Evolutionary conservation across 805 yeast genomes (phyloP).

Genomic region (Kluyveromyces starmeri): DNA sequence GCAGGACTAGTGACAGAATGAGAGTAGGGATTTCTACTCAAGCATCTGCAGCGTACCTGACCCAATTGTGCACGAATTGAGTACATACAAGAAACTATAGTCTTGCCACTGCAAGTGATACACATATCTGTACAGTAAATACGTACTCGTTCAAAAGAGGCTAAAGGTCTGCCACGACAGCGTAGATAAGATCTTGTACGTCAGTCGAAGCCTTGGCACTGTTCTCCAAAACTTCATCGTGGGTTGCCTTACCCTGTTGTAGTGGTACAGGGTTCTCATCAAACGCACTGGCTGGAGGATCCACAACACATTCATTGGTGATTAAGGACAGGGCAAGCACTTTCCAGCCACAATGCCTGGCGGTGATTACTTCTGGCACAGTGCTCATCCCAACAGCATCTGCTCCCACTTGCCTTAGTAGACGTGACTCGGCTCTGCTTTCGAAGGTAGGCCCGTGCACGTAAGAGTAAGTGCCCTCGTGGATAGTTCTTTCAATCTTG

Average conservation of each 20-base stretch:
- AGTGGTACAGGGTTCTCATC: slow-evolving; percentile 44
- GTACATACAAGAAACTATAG: too few species aligned
- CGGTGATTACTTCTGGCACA: slow-evolving; percentile 90
- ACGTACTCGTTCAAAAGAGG: too few species aligned
- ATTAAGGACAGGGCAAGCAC: slow-evolving; percentile 81
- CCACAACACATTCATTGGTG: slow-evolving; percentile 73
- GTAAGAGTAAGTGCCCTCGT: slow-evolving; percentile 81
- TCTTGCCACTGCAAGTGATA: too few species aligned
- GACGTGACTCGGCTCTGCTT: slow-evolving; percentile 82
- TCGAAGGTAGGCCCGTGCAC: slow-evolving; percentile 95
- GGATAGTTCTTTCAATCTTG: slow-evolving; percentile 45
- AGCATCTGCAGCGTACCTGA: too few species aligned
- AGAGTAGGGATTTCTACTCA: too few species aligned
- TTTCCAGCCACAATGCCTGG: slow-evolving; percentile 76
- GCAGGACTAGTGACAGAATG: slow-evolving; percentile 94
- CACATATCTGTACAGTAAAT: too few species aligned
- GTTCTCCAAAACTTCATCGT: slow-evolving; percentile 81
- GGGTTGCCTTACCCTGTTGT: slow-evolving; percentile 76
- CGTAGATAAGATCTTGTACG: slow-evolving; percentile 61
- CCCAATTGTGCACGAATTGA: too few species aligned
- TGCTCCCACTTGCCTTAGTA: slow-evolving; percentile 64
- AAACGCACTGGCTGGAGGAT: slow-evolving; percentile 57
- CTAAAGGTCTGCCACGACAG: slow-evolving; percentile 41
- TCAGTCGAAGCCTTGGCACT: slow-evolving; percentile 77
- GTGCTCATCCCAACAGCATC: slow-evolving; percentile 98